Evolutionary conservation across 1,284 basidiomycete species (phyloP).

Genomic region (Bondarzewia mesenterica): DNA sequence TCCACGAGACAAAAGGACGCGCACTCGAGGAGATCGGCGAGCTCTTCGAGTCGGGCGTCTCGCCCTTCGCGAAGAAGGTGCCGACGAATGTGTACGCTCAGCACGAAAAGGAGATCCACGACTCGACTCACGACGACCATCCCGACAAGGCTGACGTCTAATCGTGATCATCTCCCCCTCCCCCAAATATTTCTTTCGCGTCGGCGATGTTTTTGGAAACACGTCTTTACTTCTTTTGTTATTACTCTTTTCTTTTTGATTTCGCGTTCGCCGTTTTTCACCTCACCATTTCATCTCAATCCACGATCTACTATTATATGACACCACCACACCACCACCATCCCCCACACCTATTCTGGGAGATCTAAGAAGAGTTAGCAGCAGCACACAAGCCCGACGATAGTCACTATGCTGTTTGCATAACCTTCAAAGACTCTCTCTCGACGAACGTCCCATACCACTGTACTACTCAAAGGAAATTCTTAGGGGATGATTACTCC

Average conservation of each 20-base stretch:
- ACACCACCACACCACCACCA: neutral
- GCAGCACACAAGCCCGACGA: too few species aligned
- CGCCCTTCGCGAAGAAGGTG: neutral
- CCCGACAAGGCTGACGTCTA: neutral
- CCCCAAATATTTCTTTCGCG: too few species aligned
- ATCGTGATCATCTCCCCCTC: too few species aligned
- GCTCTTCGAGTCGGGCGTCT: slow-evolving; percentile 1
- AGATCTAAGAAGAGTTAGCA: too few species aligned
- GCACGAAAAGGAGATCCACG: neutral
- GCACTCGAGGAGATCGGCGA: slow-evolving; percentile 10
- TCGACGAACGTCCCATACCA: too few species aligned
- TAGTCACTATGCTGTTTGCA: too few species aligned
- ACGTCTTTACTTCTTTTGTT: neutral
- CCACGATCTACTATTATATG: neutral
- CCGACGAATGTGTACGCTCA: neutral
- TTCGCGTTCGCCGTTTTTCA: neutral
- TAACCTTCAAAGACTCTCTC: too few species aligned
- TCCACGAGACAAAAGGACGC: slow-evolving; percentile 11
- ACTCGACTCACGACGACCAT: neutral
- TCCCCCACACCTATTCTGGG: neutral
- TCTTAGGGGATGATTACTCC: too few species aligned
- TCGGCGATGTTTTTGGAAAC: too few species aligned
- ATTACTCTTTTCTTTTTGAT: neutral
- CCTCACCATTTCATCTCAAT: neutral
- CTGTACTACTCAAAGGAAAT: too few species aligned